phyloP scores from a whole-genome alignment of 2,329 filamentous ascomycete species.

The Verticillium nubilum region DNA sequence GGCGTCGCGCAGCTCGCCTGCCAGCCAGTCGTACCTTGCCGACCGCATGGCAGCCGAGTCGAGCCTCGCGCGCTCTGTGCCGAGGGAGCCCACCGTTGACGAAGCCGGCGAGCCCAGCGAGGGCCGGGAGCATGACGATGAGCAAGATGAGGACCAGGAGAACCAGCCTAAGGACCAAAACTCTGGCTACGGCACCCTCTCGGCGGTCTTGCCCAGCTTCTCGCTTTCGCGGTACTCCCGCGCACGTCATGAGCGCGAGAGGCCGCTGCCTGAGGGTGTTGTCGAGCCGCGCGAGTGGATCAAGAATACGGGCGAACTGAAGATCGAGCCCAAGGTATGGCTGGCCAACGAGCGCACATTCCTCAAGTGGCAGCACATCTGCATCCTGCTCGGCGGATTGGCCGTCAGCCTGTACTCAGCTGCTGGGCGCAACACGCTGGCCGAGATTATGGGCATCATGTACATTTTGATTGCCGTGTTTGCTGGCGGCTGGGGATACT shows the following conservation, averaged over 20 bases:
- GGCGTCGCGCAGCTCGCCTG: slow-evolving; percentile 59
- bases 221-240: slow-evolving; percentile 72
- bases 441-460: slow-evolving; percentile 71
- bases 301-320: slow-evolving; percentile 87
- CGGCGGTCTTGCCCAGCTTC: slow-evolving; percentile 74
- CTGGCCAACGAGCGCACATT: slow-evolving; percentile 97
- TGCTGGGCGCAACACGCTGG: slow-evolving; percentile 72
- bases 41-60: slow-evolving; percentile 47
- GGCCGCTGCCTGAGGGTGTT: slow-evolving; percentile 77
- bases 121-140: slow-evolving; percentile 10
- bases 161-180: slow-evolving; percentile 30
- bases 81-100: neutral
- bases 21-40: slow-evolving; percentile 59
- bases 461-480: slow-evolving; percentile 82
- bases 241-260: slow-evolving; percentile 43
- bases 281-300: slow-evolving; percentile 80
- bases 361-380: slow-evolving; percentile 97
- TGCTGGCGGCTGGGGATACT: slow-evolving; percentile 81
- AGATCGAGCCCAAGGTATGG: slow-evolving; percentile 98
- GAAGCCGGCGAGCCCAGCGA: slow-evolving; percentile 18
- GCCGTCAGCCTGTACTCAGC: slow-evolving; percentile 86
- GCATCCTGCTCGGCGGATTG: slow-evolving; percentile 76
- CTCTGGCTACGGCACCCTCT: slow-evolving; percentile 50
- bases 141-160: slow-evolving; percentile 6
- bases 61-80: slow-evolving; percentile 23